Conservation (phyloP, 2,329 filamentous ascomycete genomes). For the Arthrobotrys entomopaga region DNA sequence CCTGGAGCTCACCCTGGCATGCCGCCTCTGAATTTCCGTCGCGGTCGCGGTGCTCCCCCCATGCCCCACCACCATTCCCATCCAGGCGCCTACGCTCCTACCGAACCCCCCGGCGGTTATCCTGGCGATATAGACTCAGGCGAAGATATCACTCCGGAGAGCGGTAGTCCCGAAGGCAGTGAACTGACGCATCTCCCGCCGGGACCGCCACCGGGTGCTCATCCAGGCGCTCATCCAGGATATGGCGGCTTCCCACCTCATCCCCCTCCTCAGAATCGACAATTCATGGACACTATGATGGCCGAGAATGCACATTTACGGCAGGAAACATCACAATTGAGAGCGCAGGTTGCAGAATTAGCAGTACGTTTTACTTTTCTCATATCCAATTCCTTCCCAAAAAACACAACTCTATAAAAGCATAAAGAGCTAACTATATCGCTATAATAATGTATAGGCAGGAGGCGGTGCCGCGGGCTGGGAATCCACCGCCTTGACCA, state of each 20-base stretch:
- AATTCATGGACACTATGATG: constrained; percentile 31
- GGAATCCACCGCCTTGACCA: constrained; percentile 25
- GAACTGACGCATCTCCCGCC: constrained; percentile 29
- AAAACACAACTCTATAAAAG: not conserved
- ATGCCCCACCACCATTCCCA: constrained; percentile 49
- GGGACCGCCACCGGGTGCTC: constrained; percentile 25
- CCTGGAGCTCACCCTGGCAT: constrained; percentile 34
- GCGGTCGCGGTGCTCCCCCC: constrained; percentile 30
- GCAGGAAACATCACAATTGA: constrained; percentile 22
- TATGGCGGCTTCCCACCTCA: constrained; percentile 27
- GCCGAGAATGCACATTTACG: constrained; percentile 39
- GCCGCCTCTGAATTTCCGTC: constrained; percentile 24
- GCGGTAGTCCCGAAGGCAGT: constrained; percentile 50
- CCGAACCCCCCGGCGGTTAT: constrained; percentile 39
- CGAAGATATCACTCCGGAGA: constrained; percentile 47
- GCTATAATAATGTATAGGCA: constrained; percentile 15
- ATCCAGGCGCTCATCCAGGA: constrained; percentile 20
- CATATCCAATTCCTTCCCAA: not conserved
- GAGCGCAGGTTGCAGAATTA: constrained; percentile 31
- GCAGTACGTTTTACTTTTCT: constrained; percentile 13
- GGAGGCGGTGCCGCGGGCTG: constrained; percentile 22
- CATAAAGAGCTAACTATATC: not conserved
- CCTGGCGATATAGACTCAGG: constrained; percentile 48
- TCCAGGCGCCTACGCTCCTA: constrained; percentile 40
- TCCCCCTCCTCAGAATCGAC: constrained; percentile 19